Percentiles rank a stretch among this genome's conserved stretches.
Conservation (phyloP, 768 basidiomycete species). For the Lactarius vividus region DNA sequence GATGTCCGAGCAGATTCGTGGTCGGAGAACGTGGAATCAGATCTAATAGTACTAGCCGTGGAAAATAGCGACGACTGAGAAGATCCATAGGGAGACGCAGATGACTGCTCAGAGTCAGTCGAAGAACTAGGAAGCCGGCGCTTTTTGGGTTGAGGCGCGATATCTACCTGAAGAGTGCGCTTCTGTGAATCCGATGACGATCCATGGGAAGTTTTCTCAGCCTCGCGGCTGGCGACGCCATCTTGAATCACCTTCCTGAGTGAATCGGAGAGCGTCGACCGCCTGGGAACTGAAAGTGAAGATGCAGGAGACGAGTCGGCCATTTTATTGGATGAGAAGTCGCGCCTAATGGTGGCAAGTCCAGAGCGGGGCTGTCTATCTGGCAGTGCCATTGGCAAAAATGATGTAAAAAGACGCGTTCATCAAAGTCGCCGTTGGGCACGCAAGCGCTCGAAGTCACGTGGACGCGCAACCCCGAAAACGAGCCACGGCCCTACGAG, state of each 20-base stretch:
- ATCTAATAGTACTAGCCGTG: neutral
- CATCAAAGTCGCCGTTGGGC: neutral
- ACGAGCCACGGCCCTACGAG: neutral
- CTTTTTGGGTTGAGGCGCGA: conserved; percentile 12
- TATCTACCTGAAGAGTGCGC: conserved; percentile 25
- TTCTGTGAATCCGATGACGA: conserved; percentile 29
- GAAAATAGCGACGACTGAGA: conserved; percentile 11
- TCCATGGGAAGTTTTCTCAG: conserved; percentile 7
- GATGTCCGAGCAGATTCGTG: conserved; percentile 25
- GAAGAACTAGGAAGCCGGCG: conserved; percentile 27
- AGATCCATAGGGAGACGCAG: neutral
- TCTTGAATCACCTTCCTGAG: conserved; percentile 26
- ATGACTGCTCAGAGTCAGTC: conserved; percentile 7
- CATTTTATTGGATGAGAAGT: conserved; percentile 49
- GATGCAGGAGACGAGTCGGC: conserved; percentile 31
- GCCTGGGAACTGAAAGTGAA: conserved; percentile 46
- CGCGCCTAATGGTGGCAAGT: conserved; percentile 55
- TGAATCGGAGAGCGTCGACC: conserved; percentile 27
- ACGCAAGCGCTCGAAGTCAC: conserved; percentile 4
- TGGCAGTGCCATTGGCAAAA: conserved; percentile 8
- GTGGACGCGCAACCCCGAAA: conserved; percentile 4
- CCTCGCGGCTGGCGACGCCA: conserved; percentile 25
- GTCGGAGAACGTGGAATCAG: conserved; percentile 21
- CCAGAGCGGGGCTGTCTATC: conserved; percentile 47
- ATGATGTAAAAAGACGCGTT: conserved; percentile 8